Conservation (phyloP, 2,329 filamentous ascomycete genomes). For the Penicillium sp. region DNA sequence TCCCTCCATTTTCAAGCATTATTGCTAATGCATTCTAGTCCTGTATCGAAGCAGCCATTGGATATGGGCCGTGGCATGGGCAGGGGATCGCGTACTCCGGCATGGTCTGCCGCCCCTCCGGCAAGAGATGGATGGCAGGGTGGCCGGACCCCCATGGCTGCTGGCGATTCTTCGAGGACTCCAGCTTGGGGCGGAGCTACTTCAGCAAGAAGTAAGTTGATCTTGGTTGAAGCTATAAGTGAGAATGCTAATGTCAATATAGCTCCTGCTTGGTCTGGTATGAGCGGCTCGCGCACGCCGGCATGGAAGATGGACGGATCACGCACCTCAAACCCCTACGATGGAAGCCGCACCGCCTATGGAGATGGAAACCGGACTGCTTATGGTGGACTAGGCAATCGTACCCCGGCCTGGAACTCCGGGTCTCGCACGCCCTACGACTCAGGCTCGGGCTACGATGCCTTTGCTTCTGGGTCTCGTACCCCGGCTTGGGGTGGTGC, state of each 20-base stretch:
- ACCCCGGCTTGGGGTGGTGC: slow-evolving; percentile 66
- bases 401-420: slow-evolving; percentile 73
- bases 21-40: slow-evolving; percentile 28
- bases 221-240: background rate
- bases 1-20: slow-evolving; percentile 2
- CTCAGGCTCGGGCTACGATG: slow-evolving; percentile 60
- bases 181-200: slow-evolving; percentile 63
- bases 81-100: slow-evolving; percentile 42
- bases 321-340: slow-evolving; percentile 48
- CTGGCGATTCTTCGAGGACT: slow-evolving; percentile 59
- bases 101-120: slow-evolving; percentile 45
- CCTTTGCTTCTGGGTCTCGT: slow-evolving; percentile 64
- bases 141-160: slow-evolving; percentile 63
- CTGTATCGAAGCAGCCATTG: slow-evolving; percentile 68
- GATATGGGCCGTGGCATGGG: slow-evolving; percentile 54
- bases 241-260: background rate
- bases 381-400: slow-evolving; percentile 60
- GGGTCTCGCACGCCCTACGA: slow-evolving; percentile 67
- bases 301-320: slow-evolving; percentile 55
- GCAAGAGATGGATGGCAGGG: slow-evolving; percentile 53
- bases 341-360: slow-evolving; percentile 65
- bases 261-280: slow-evolving; percentile 41
- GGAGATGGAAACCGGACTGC: slow-evolving; percentile 66
- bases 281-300: slow-evolving; percentile 46
- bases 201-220: slow-evolving; percentile 55